Percentiles rank a stretch among this genome's conserved stretches.
phyloP scores from a whole-genome alignment of 129 eudicot genomes.

The Apium graveolens region DNA sequence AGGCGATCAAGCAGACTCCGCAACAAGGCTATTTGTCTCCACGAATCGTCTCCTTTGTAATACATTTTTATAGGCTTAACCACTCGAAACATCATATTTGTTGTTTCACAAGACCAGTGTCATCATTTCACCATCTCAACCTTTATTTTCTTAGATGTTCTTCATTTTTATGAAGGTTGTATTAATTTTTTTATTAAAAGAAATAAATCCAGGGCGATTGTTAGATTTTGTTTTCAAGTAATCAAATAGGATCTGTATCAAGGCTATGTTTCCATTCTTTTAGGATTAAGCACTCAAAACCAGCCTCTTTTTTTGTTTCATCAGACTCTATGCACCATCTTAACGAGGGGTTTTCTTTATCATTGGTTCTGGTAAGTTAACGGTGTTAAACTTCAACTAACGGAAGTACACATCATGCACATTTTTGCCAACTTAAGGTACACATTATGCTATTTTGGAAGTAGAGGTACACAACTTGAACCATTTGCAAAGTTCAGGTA shows the following conservation, averaged over 20 bases:
- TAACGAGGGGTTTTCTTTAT: background rate
- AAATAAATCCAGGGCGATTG: background rate
- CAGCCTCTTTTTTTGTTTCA: background rate
- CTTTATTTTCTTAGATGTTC: background rate
- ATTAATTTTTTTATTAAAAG: background rate
- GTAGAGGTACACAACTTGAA: too few species aligned
- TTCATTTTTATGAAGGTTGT: constrained; percentile 1
- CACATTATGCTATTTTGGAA: too few species aligned
- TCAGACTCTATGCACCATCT: background rate
- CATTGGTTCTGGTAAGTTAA: background rate
- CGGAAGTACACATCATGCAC: too few species aligned
- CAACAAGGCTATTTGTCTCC: constrained; percentile 47
- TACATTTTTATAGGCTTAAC: background rate
- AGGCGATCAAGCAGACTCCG: constrained; percentile 72
- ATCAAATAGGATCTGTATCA: constrained; percentile 50
- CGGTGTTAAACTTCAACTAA: too few species aligned
- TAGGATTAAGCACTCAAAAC: background rate
- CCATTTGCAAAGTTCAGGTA: too few species aligned
- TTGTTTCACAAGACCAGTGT: background rate
- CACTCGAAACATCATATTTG: background rate
- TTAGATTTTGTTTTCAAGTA: constrained; percentile 22
- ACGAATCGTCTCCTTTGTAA: constrained; percentile 19
- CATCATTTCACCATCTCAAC: background rate
- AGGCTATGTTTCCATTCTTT: constrained; percentile 28
- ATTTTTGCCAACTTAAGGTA: too few species aligned